Evolutionary conservation across 495 filamentous ascomycete species (phyloP).

Genomic region (Daldinia caldariorum): DNA sequence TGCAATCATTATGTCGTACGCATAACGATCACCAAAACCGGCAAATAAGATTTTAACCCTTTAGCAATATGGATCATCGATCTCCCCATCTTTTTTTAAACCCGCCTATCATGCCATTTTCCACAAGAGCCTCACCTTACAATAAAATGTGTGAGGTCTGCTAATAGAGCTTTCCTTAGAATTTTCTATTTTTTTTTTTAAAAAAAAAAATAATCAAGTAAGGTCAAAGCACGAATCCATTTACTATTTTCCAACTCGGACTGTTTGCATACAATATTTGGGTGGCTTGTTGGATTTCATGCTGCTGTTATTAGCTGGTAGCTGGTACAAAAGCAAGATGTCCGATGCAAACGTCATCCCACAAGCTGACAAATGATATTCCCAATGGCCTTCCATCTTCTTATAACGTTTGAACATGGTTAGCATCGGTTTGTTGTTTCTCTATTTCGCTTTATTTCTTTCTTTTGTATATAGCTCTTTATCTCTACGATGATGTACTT

Average conservation of each 20-base stretch:
- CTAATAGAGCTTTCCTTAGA: neutral
- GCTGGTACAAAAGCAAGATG: constrained; percentile 9
- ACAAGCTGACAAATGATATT: constrained; percentile 28
- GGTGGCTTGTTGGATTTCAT: neutral
- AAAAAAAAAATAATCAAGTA: neutral
- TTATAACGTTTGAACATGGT: neutral
- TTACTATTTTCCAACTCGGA: too few relatives aligned
- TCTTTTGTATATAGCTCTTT: neutral
- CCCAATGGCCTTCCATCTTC: neutral
- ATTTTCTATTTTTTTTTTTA: neutral
- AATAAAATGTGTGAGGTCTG: neutral
- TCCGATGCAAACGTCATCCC: constrained; percentile 24
- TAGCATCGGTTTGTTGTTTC: neutral
- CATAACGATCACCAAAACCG: constrained; percentile 24
- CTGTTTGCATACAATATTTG: neutral
- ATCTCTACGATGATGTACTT: neutral
- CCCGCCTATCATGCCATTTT: constrained; percentile 13
- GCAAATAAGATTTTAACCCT: constrained; percentile 5
- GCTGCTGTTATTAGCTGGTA: neutral
- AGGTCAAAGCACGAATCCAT: neutral
- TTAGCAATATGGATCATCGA: neutral
- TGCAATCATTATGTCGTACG: constrained; percentile 24
- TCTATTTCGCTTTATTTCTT: neutral
- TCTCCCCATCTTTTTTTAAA: constrained; percentile 17
- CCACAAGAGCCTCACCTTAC: constrained; percentile 16